These are phyloP conservation scores for Themeda triandra DNA, from an alignment of 176 grass and related monocot genomes.

Conservation along the genomic window DNA sequence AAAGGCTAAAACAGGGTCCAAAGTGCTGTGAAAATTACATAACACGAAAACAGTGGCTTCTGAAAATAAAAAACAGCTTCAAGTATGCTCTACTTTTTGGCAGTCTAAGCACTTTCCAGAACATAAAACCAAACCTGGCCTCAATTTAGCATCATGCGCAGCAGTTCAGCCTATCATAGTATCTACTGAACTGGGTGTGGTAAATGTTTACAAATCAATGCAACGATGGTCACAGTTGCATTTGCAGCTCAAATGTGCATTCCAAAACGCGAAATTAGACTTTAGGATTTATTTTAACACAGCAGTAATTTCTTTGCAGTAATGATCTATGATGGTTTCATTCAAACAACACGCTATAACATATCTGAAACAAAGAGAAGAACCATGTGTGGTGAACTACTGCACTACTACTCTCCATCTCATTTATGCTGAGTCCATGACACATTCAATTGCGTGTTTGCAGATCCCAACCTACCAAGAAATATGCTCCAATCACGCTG, in stretches of 20 bases:
- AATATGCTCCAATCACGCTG: constrained; percentile 19
- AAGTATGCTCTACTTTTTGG: too few relatives aligned
- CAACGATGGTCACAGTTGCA: not conserved
- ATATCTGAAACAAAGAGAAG: not conserved
- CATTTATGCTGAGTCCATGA: constrained; percentile 34
- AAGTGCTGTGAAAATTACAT: too few relatives aligned
- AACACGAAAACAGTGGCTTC: too few relatives aligned
- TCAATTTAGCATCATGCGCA: too few relatives aligned
- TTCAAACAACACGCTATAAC: not conserved
- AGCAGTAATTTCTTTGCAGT: constrained; percentile 10
- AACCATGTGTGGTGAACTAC: not conserved
- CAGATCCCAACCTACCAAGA: constrained; percentile 35
- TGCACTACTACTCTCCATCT: constrained; percentile 7
- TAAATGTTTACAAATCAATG: too few relatives aligned
- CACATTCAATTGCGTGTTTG: constrained; percentile 48
- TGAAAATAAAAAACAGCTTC: not conserved
- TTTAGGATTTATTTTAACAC: constrained; percentile 7
- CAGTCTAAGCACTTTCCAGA: too few relatives aligned
- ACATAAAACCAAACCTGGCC: too few relatives aligned
- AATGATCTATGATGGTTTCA: not conserved
- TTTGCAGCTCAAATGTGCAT: not conserved
- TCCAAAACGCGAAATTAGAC: not conserved
- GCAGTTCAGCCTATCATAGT: too few relatives aligned
- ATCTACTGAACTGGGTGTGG: too few relatives aligned
- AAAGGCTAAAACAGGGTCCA: too few relatives aligned